phyloP scores from a whole-genome alignment of 192 early-diverging fungal species.

The Podila epicladia region DNA sequence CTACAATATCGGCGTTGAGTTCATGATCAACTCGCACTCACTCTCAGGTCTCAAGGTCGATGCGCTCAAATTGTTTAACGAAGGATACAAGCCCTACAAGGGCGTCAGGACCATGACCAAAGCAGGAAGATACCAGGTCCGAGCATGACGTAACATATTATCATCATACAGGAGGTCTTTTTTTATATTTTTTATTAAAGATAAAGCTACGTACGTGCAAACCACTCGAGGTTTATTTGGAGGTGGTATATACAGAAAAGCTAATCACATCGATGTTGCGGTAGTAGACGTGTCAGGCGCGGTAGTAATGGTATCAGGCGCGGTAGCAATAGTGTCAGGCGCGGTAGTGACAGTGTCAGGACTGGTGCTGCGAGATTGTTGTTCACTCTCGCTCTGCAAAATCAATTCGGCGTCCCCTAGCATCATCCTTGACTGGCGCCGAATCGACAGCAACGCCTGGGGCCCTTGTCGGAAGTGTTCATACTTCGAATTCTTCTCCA shows the following conservation, averaged over 20 bases:
- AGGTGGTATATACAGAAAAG: no score
- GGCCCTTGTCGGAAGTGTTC: conserved; percentile 34
- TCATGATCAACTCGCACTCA: conserved; percentile 75
- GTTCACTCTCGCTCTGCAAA: no score
- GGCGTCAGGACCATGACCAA: conserved; percentile 68
- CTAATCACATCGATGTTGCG: no score
- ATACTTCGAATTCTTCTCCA: conserved; percentile 14
- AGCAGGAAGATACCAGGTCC: conserved; percentile 70
- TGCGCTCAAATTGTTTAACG: conserved; percentile 72
- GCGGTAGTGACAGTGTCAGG: no score
- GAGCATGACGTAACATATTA: conserved; percentile 48
- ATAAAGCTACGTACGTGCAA: background rate
- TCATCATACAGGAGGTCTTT: background rate
- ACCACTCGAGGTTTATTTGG: background rate
- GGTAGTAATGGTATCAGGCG: no score
- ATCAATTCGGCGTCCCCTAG: no score
- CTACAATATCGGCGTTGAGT: conserved; percentile 70
- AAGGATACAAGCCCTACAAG: conserved; percentile 83
- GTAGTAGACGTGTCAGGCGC: no score
- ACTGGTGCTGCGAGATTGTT: no score
- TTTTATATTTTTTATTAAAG: conserved; percentile 4
- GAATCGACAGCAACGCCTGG: conserved; percentile 11
- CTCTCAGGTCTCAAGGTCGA: conserved; percentile 80
- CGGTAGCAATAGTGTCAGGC: no score
- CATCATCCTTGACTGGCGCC: no score